Evolutionary conservation across 305 asterid species (phyloP).

Genomic region (Nicotiana rustica): DNA sequence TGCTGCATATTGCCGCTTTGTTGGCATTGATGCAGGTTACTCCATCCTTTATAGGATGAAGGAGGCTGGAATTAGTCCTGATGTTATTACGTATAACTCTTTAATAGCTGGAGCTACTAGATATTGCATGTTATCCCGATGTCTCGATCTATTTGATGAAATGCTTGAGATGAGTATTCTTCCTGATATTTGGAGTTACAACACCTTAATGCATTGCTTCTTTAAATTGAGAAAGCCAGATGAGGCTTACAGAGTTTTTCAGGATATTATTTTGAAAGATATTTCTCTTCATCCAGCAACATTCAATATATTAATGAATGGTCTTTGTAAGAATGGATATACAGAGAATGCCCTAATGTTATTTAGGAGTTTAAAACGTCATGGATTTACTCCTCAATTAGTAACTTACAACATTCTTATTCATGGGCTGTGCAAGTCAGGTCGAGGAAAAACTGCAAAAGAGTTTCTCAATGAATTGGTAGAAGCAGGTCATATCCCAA

Average conservation of each 20-base stretch:
- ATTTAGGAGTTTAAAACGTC: constrained; percentile 60
- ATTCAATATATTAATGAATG: constrained; percentile 72
- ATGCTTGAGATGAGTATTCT: constrained; percentile 65
- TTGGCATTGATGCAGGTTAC: constrained; percentile 77
- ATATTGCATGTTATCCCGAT: constrained; percentile 50
- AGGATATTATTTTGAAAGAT: constrained; percentile 59
- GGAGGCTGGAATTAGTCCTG: constrained; percentile 77
- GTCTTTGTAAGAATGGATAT: constrained; percentile 77
- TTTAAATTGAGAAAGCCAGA: constrained; percentile 71
- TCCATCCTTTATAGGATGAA: constrained; percentile 66
- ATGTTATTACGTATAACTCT: constrained; percentile 83
- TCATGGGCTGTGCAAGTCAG: constrained; percentile 62
- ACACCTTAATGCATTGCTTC: constrained; percentile 81
- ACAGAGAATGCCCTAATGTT: constrained; percentile 64
- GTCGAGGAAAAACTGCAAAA: constrained; percentile 61
- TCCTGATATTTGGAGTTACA: constrained; percentile 89
- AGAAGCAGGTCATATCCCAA: constrained; percentile 61
- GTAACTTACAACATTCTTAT: constrained; percentile 84
- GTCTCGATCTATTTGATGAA: constrained; percentile 74
- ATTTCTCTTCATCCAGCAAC: constrained; percentile 67
- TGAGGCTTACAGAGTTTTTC: constrained; percentile 76
- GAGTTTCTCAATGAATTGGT: constrained; percentile 69
- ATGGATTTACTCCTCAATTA: constrained; percentile 67
- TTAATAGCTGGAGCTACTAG: constrained; percentile 80
- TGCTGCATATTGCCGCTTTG: constrained; percentile 68